These are phyloP conservation scores for Marasmius sp. DNA, from an alignment of 1,284 basidiomycete genomes.

Conservation along the genomic window DNA sequence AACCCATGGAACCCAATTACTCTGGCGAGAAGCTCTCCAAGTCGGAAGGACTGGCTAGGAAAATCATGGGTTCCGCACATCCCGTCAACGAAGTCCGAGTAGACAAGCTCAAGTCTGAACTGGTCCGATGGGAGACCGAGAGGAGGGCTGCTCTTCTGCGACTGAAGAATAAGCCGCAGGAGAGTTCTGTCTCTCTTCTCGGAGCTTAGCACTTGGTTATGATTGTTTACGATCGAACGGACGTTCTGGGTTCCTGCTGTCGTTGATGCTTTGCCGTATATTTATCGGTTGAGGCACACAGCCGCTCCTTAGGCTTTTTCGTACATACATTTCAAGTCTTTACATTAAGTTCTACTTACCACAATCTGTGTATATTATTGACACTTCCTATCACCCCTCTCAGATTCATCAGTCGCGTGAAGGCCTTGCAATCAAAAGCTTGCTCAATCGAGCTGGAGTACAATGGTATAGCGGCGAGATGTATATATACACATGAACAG, in stretches of 20 bases:
- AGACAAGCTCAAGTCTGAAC: constrained; percentile 57
- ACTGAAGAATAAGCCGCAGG: constrained; percentile 2
- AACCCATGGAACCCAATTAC: constrained; percentile 22
- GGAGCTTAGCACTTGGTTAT: not conserved
- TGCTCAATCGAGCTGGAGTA: too few relatives aligned
- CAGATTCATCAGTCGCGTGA: too few relatives aligned
- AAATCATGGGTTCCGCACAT: constrained; percentile 54
- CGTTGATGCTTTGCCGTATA: too few relatives aligned
- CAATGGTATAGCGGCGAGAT: too few relatives aligned
- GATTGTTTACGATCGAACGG: not conserved
- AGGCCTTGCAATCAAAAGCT: too few relatives aligned
- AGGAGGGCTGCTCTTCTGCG: constrained; percentile 31
- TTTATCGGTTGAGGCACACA: too few relatives aligned
- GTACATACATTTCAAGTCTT: too few relatives aligned
- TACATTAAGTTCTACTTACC: too few relatives aligned
- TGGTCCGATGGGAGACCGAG: constrained; percentile 64
- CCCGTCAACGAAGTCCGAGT: constrained; percentile 64
- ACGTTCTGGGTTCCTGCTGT: not conserved
- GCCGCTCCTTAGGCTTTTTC: too few relatives aligned
- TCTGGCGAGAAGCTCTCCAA: constrained; percentile 30
- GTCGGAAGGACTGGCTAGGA: constrained; percentile 21
- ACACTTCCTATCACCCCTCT: too few relatives aligned
- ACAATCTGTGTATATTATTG: too few relatives aligned
- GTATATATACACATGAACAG: too few relatives aligned
- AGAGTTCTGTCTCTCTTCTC: constrained; percentile 12